Evolutionary conservation across 371 early-diverging fungal genomes (phyloP).

Genomic region (Mucor indicus): DNA sequence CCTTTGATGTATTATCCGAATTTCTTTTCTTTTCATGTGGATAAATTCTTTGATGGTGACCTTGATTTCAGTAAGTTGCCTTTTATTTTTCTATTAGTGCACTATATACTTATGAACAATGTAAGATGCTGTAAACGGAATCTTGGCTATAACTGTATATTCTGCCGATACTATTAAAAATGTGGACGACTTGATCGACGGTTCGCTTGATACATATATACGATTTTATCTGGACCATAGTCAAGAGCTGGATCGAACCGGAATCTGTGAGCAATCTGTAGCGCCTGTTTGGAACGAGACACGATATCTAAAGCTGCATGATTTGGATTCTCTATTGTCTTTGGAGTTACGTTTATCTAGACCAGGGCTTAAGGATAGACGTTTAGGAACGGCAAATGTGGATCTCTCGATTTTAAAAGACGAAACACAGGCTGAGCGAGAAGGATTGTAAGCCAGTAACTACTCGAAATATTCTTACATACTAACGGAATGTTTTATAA

Average conservation of each 20-base stretch:
- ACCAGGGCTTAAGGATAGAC: slow-evolving; percentile 31
- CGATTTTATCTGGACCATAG: slow-evolving; percentile 72
- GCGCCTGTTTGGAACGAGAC: slow-evolving; percentile 64
- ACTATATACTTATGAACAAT: neutral
- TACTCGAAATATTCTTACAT: too few species aligned
- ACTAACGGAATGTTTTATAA: neutral
- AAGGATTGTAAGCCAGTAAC: slow-evolving; percentile 24
- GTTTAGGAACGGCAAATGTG: slow-evolving; percentile 49
- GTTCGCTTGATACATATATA: slow-evolving; percentile 82
- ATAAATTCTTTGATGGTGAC: slow-evolving; percentile 74
- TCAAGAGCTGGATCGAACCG: slow-evolving; percentile 68
- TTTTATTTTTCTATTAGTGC: neutral
- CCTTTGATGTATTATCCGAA: slow-evolving; percentile 89
- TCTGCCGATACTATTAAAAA: slow-evolving; percentile 77
- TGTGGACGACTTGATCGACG: slow-evolving; percentile 47
- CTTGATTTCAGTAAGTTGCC: slow-evolving; percentile 35
- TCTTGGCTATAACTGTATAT: slow-evolving; percentile 76
- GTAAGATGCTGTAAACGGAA: slow-evolving; percentile 76
- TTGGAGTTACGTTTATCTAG: slow-evolving; percentile 37
- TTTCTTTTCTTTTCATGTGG: slow-evolving; percentile 78
- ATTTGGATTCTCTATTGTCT: slow-evolving; percentile 51
- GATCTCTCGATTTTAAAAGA: slow-evolving; percentile 54
- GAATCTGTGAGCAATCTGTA: slow-evolving; percentile 54
- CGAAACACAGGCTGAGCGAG: slow-evolving; percentile 36
- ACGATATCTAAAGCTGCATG: slow-evolving; percentile 52